Base-by-base conservation (phyloP, 176 grass and related monocot species). In the Pontederia crassipes region DNA sequence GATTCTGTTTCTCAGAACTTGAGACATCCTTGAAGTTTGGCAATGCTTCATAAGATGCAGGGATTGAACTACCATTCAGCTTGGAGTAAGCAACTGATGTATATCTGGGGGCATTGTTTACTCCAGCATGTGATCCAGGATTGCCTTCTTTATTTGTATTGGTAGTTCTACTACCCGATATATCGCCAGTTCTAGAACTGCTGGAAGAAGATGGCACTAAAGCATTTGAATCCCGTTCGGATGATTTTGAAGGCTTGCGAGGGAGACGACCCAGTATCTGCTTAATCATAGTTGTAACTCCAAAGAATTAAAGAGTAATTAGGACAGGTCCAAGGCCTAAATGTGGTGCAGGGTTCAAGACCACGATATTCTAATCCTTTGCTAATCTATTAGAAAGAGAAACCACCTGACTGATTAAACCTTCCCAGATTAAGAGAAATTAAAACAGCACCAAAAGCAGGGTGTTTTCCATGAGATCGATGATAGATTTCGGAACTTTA, bases 21-120 rank as follows among this genome's bases (percentile, higher is more conserved):
- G 71, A 18, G 52, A 64, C 71, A 48, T 74, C 71, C n/a, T 64
- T 74, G 28, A 74, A 64, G 59, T 17, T 74, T 53, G 59, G 71
- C 0, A 74, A 56, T 48, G 71, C 51, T 64, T 74, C 71, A 48
- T 48, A 64, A 10, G 61, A 32, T 11, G 40, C 35, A 16, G 35
- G 12, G 6, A 64, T 49, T 15, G 61, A 48, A 17, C 48, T 64
- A 24, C 71, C 71, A 74, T 74, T 74, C 35, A 63, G 13, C 12
- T 64, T 74, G 2, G 29, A 48, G 40, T 74, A 64, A 64, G 47
- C 16, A 47, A 40, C 17, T 56, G 60, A 27, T 28, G 49, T 12
- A 49, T 74, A 47, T 40, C 49, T 72, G 40, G 24, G 52, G 35
- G 29, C 13, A 52, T 64, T 16, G 48, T 74, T 74, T 28, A 13